Evolutionary conservation across 1,139 yeast species (phyloP).

Genomic region (Saccharomyces hybrid): DNA sequence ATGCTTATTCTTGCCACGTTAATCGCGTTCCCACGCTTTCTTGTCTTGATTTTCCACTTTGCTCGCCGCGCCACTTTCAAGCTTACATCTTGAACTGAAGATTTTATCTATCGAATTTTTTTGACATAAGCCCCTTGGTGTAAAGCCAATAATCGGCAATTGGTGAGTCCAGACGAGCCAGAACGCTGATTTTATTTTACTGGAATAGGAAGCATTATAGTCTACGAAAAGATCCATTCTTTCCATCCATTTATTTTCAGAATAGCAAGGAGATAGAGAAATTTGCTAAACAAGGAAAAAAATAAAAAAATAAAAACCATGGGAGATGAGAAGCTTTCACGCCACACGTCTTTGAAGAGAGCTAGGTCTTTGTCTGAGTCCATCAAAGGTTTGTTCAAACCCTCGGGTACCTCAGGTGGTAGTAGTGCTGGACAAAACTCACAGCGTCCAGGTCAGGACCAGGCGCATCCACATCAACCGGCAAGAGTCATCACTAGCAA

Average conservation of each 20-base stretch:
- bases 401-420: background rate
- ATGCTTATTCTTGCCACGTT: background rate
- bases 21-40: background rate
- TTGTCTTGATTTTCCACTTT: background rate
- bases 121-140: background rate
- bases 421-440: slow-evolving; percentile 2
- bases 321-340: slow-evolving; percentile 3
- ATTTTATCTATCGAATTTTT: background rate
- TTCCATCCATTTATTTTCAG: background rate
- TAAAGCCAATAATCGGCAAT: background rate
- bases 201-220: background rate
- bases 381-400: slow-evolving; percentile 25
- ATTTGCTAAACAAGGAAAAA: background rate
- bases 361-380: slow-evolving; percentile 27
- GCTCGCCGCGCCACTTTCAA: background rate
- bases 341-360: slow-evolving; percentile 14
- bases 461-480: background rate
- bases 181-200: background rate
- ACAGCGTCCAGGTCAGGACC: slow-evolving; percentile 2
- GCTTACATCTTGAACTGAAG: background rate
- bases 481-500: background rate
- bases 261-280: background rate
- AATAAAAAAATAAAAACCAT: background rate
- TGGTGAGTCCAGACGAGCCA: background rate
- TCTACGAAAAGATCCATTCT: background rate